Evolutionary conservation across 2,329 filamentous ascomycete species (phyloP), one percentile per base, ranked within the genome.

Genomic region (Xylariomycetidae sp.): DNA sequence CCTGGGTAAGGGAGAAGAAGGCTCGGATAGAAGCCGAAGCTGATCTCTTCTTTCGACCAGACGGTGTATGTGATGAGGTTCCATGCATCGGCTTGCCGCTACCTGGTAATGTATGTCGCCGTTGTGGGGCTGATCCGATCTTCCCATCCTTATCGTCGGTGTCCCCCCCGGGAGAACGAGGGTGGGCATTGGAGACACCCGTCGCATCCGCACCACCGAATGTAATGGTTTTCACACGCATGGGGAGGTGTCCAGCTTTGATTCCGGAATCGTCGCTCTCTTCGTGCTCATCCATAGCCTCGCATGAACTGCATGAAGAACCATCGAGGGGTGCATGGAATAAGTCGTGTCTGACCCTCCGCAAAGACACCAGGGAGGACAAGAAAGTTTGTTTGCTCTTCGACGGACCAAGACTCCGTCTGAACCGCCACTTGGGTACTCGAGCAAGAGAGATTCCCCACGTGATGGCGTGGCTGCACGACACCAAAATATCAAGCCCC

Each of bases 361-460:
- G 62, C 51, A 71, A 70, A 0, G 70, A 58, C 37, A 72, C 45
- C 42, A 62, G 46, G 45, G 67, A 51, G 36, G 63, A 56, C 48
- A 61, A 33, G 45, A 67, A 33, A 46, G 56, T 41, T 41, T 57
- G 49, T 22, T 53, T 40, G 36, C 61, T 57, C 46, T 62, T 59
- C 36, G 55, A 51, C 5, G 48, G 49, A 18, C 53, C 55, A 2
- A 63, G 57, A 13, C 70, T 63, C 35, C 80, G 77, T 48, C 79
- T 75, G 50, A 97, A 89, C 27, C 89, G 85, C 88, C 90, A 96
- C 49, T 80, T 88, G 3, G 92, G 92, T 13, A 97, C 86, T 37
- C 90, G 75, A 31, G 90, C 89, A 40, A 98, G 66, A 16, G 82
- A 75, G 33, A 97, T 83, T 28, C 86, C 88, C 85, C 87, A 94